Percentiles rank a stretch among this genome's conserved stretches.
These are phyloP conservation scores for Santalum album DNA, from an alignment of 164 flowering plant species.

Conservation along the genomic window DNA sequence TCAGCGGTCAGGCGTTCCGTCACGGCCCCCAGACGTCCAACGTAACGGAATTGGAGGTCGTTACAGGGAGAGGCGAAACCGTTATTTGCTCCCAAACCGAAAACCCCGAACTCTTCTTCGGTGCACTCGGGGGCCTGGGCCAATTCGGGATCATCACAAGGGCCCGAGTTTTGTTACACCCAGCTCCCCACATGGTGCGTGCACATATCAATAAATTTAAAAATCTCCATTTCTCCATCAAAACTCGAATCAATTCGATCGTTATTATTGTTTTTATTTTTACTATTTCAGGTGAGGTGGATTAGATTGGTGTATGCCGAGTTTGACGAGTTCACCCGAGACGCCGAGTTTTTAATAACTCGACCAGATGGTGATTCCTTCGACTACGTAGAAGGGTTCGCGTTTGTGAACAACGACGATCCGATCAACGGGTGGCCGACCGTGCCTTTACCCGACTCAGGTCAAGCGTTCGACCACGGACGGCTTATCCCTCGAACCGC, in stretches of 20 bases:
- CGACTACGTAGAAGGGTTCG: conserved; percentile 86
- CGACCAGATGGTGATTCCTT: conserved; percentile 38
- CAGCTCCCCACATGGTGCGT: conserved; percentile 65
- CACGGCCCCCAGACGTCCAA: conserved; percentile 77
- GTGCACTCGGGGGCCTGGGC: conserved; percentile 80
- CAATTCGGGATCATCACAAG: conserved; percentile 87
- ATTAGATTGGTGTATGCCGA: conserved; percentile 69
- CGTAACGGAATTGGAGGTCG: conserved; percentile 77
- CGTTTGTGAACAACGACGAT: conserved; percentile 62
- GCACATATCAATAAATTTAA: too few relatives aligned
- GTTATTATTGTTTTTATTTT: background rate
- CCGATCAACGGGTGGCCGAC: conserved; percentile 66
- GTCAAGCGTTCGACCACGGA: conserved; percentile 39
- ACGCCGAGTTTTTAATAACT: conserved; percentile 64
- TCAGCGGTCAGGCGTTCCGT: conserved; percentile 83
- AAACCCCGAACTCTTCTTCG: conserved; percentile 54
- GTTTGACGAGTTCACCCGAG: conserved; percentile 55
- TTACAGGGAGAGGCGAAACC: conserved; percentile 69
- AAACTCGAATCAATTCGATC: too few relatives aligned
- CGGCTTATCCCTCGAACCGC: conserved; percentile 30
- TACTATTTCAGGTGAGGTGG: conserved; percentile 77
- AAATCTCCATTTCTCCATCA: too few relatives aligned
- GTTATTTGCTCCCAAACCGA: conserved; percentile 35
- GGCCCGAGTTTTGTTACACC: conserved; percentile 54
- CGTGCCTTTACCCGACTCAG: conserved; percentile 39